These are phyloP conservation scores for Spirogloea muscicola DNA, from an alignment of 139 green algal genomes.

Conservation along the genomic window DNA sequence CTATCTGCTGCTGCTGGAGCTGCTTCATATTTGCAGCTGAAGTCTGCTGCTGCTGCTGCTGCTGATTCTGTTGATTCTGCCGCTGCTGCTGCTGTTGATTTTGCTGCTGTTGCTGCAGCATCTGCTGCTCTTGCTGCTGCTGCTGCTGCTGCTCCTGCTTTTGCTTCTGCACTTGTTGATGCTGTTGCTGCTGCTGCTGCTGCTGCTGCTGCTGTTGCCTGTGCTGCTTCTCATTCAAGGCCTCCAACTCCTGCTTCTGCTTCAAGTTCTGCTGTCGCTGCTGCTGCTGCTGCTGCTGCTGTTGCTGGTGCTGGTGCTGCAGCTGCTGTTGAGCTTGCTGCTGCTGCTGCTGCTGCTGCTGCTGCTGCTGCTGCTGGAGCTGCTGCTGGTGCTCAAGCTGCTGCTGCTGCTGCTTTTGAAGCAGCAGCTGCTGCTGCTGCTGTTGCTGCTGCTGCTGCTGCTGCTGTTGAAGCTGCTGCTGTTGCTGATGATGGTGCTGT, in stretches of 20 bases:
- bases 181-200: background rate
- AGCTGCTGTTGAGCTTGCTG: background rate
- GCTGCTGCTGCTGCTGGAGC: background rate
- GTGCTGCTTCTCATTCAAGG: background rate
- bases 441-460: no score
- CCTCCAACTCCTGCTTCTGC: background rate
- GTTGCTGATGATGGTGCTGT: background rate
- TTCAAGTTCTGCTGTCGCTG: background rate
- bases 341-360: constrained; percentile 1
- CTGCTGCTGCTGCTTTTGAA: background rate
- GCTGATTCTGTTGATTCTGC: no score
- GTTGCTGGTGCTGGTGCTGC: background rate
- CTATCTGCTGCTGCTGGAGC: no score
- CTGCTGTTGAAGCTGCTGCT: background rate
- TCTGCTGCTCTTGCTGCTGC: no score
- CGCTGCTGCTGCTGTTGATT: no score
- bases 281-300: background rate
- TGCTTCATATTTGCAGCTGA: no score
- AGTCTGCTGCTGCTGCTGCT: no score
- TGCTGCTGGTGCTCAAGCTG: background rate
- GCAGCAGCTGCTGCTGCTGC: no score
- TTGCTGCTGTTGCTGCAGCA: no score
- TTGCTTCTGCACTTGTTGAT: background rate
- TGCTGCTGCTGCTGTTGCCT: background rate
- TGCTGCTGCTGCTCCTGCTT: no score